These are phyloP conservation scores for Boletus tomentosulus DNA, from an alignment of 768 basidiomycete species.

Conservation along the genomic window DNA sequence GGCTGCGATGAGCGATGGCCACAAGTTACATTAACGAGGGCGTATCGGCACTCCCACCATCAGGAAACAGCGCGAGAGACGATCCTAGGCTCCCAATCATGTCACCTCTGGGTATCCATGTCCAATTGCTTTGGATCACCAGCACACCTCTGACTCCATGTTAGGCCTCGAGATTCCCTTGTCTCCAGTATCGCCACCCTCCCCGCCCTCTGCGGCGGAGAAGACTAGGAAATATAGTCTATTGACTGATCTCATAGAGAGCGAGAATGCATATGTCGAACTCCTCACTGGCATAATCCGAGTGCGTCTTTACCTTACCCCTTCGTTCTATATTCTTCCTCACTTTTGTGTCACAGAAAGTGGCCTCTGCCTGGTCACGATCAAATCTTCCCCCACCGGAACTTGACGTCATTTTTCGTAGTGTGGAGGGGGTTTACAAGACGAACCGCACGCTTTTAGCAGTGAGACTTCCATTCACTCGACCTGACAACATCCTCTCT, in stretches of 20 bases:
- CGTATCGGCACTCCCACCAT: conserved; percentile 13
- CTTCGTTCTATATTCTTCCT: conserved; percentile 3
- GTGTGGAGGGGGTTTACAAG: conserved; percentile 89
- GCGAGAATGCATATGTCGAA: conserved; percentile 90
- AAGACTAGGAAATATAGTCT: conserved; percentile 73
- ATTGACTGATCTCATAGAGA: conserved; percentile 87
- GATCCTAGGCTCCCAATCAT: conserved; percentile 2
- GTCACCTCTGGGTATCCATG: conserved; percentile 24
- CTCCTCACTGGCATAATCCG: conserved; percentile 86
- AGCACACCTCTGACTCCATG: conserved; percentile 15
- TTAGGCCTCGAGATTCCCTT: conserved; percentile 22
- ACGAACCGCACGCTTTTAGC: conserved; percentile 78
- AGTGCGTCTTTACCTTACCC: conserved; percentile 44
- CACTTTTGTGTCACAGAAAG: conserved; percentile 57
- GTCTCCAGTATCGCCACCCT: conserved; percentile 18
- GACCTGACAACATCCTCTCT: conserved; percentile 1
- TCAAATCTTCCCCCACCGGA: conserved; percentile 90
- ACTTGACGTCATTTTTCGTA: conserved; percentile 91
- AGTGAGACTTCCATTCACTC: conserved; percentile 35
- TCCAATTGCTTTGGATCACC: conserved; percentile 1
- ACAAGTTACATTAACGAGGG: background rate
- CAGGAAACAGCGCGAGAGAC: conserved; percentile 15
- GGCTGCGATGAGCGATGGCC: conserved; percentile 8
- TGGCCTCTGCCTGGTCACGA: conserved; percentile 97
- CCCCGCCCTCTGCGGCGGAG: conserved; percentile 32